Conservation (phyloP, 2,329 filamentous ascomycete genomes). For the Clonostachys solani region DNA sequence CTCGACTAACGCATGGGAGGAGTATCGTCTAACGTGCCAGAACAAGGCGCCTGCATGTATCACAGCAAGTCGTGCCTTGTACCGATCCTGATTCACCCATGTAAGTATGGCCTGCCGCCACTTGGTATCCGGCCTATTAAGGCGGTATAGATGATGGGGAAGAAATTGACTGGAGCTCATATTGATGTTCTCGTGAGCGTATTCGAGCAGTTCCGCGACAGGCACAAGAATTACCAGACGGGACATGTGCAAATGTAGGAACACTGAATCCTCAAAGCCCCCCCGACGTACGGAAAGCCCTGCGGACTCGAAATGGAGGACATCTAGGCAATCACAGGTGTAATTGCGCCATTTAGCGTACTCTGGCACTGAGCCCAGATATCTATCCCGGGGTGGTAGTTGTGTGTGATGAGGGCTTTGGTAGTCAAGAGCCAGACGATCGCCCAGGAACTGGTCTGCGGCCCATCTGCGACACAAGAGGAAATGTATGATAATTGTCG, state of each 20-base stretch:
- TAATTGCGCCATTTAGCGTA: conserved; percentile 29
- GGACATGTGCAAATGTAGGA: conserved; percentile 48
- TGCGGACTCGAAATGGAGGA: conserved; percentile 53
- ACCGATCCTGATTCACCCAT: conserved; percentile 8
- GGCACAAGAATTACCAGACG: conserved; percentile 46
- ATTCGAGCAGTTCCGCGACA: not conserved
- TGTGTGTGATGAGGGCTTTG: too few species aligned
- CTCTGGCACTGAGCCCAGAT: too few species aligned
- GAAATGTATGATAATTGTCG: too few species aligned
- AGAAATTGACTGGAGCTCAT: too few species aligned
- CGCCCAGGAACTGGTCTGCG: too few species aligned
- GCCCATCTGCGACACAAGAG: too few species aligned
- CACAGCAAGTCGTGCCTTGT: conserved; percentile 34
- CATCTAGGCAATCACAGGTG: conserved; percentile 40
- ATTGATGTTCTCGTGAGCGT: too few species aligned
- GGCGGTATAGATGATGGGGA: too few species aligned
- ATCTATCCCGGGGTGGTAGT: too few species aligned
- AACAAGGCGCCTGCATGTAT: conserved; percentile 36
- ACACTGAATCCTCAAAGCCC: conserved; percentile 45
- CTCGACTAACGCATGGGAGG: conserved; percentile 31
- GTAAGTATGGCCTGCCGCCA: too few species aligned
- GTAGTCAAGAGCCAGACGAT: too few species aligned
- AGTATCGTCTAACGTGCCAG: conserved; percentile 37
- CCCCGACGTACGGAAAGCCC: conserved; percentile 37
- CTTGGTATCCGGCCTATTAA: too few species aligned